phyloP scores from a whole-genome alignment of 2,329 filamentous ascomycete genomes.

The Hypoxylon sp. region DNA sequence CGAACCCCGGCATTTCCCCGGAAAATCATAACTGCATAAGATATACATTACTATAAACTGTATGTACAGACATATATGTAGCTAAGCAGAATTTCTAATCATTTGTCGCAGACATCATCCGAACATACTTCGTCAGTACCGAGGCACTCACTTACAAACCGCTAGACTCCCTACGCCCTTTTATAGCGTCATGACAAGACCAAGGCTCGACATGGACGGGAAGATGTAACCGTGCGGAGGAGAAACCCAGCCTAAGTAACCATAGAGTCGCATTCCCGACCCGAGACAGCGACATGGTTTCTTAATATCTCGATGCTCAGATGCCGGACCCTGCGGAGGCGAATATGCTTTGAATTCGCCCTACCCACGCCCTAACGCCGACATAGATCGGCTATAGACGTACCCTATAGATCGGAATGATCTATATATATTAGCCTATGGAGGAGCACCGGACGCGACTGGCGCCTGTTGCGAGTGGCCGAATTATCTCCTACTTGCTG shows the following conservation, averaged over 20 bases:
- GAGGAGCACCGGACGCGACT: no score
- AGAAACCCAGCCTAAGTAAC: not conserved
- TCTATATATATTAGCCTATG: no score
- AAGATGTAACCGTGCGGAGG: no score
- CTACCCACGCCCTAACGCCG: not conserved
- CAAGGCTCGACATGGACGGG: no score
- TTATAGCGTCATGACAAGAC: no score
- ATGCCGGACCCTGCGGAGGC: not conserved
- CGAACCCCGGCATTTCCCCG: not conserved
- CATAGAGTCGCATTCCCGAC: not conserved
- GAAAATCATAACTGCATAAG: not conserved
- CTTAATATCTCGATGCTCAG: no score
- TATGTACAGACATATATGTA: no score
- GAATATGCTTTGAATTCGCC: not conserved
- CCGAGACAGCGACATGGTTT: not conserved
- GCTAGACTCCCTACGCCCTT: no score
- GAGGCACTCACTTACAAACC: no score
- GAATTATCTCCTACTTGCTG: conserved; percentile 4
- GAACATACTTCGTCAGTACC: no score
- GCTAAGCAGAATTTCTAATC: conserved; percentile 17
- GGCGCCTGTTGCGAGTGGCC: not conserved
- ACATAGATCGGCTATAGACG: not conserved
- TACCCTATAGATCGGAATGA: no score
- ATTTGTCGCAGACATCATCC: conserved; percentile 39
- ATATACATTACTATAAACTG: no score